Conservation (phyloP, 139 green algal species). For the Parachlorella kessleri region DNA sequence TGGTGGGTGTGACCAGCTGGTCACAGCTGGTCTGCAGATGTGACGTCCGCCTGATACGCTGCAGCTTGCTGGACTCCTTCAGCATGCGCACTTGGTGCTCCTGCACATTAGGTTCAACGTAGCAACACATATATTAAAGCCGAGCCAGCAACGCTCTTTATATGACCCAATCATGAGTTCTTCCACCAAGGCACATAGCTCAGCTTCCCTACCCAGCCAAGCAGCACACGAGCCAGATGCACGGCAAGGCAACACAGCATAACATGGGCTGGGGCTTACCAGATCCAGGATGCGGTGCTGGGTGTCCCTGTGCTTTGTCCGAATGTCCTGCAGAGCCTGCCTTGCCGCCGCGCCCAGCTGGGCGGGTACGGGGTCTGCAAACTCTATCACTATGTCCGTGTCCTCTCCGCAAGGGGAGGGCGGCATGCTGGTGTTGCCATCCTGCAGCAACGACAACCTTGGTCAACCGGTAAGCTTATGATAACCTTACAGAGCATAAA, state of each 20-base stretch:
- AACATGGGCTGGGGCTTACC: no score
- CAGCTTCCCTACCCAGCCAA: neutral
- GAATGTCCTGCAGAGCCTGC: conserved; percentile 18
- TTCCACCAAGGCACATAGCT: no score
- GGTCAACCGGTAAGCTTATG: neutral
- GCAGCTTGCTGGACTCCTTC: conserved; percentile 27
- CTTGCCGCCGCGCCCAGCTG: conserved; percentile 2
- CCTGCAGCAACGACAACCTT: neutral
- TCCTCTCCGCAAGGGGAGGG: neutral
- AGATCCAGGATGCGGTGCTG: no score
- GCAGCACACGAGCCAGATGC: no score
- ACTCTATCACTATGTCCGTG: conserved; percentile 19
- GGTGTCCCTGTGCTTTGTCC: neutral
- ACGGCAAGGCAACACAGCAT: no score
- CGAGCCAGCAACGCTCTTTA: neutral
- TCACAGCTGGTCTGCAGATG: no score
- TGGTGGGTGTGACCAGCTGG: no score
- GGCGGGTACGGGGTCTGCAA: neutral
- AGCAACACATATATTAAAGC: neutral
- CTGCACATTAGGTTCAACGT: neutral
- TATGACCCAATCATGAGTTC: no score
- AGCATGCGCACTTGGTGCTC: conserved; percentile 38
- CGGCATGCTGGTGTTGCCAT: neutral
- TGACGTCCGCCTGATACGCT: conserved; percentile 12
- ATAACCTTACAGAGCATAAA: neutral